phyloP scores from a whole-genome alignment of 768 basidiomycete genomes.

The Termitomyces sp. region DNA sequence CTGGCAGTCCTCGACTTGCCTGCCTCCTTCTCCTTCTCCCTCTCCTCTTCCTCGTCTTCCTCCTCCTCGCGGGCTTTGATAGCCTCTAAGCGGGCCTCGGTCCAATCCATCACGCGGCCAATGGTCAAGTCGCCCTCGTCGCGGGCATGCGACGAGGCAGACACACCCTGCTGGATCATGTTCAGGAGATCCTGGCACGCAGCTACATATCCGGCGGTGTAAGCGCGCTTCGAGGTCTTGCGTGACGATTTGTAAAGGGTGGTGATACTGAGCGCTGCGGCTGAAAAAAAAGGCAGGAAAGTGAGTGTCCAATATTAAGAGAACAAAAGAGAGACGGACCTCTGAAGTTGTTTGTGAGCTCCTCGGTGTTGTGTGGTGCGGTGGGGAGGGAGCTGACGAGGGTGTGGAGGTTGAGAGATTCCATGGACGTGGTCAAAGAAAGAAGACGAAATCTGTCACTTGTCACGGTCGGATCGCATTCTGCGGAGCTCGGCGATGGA shows the following conservation, averaged over 20 bases:
- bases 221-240: constrained; percentile 72
- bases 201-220: constrained; percentile 74
- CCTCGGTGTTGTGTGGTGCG: constrained; percentile 75
- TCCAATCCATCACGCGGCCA: constrained; percentile 80
- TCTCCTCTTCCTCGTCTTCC: constrained; percentile 77
- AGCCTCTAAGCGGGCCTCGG: constrained; percentile 76
- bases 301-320: neutral
- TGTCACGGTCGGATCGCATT: neutral
- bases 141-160: constrained; percentile 37
- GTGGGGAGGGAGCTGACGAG: constrained; percentile 71
- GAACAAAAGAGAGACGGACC: constrained; percentile 33
- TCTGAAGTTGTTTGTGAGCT: constrained; percentile 77
- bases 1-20: constrained; percentile 15
- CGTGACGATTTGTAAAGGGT: constrained; percentile 79
- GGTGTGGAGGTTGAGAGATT: constrained; percentile 75
- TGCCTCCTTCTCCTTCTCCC: constrained; percentile 50
- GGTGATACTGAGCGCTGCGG: constrained; percentile 80
- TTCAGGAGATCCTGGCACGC: constrained; percentile 77
- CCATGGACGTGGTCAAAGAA: constrained; percentile 49
- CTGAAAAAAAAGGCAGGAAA: constrained; percentile 37
- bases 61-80: constrained; percentile 72
- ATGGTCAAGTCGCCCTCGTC: constrained; percentile 66
- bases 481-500: neutral
- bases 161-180: constrained; percentile 79
- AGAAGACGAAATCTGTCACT: neutral